Conservation (phyloP, 2,329 filamentous ascomycete species). For the Lachnellula occidentalis region DNA sequence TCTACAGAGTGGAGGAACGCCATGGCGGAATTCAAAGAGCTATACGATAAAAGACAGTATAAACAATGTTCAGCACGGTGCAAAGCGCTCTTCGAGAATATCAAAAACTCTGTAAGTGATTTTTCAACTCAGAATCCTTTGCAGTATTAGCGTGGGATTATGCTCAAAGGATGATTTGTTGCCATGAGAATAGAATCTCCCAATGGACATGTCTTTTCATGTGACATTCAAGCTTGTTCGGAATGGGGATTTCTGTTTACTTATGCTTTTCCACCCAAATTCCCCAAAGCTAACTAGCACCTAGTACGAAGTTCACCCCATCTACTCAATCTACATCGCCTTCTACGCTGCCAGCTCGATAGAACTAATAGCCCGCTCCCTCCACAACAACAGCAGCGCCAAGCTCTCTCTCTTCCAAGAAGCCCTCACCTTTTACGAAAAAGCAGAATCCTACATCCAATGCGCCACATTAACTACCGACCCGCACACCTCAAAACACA, state of each 20-base stretch:
- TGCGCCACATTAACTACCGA: slow-evolving; percentile 20
- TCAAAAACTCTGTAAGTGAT: slow-evolving; percentile 26
- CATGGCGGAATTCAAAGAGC: slow-evolving; percentile 27
- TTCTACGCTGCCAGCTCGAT: slow-evolving; percentile 29
- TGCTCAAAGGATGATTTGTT: too few relatives aligned
- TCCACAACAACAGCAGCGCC: slow-evolving; percentile 20
- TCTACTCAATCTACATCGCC: slow-evolving; percentile 28
- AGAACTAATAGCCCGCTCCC: slow-evolving; percentile 24
- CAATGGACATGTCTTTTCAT: too few relatives aligned
- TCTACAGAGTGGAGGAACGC: slow-evolving; percentile 24
- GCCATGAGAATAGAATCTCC: too few relatives aligned
- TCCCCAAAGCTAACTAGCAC: slow-evolving; percentile 3
- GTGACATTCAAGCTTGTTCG: too few relatives aligned
- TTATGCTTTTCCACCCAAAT: too few relatives aligned
- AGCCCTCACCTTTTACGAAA: slow-evolving; percentile 23
- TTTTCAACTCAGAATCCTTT: not conserved
- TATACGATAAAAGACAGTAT: slow-evolving; percentile 27
- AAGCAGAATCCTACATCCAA: slow-evolving; percentile 22
- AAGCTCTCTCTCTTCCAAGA: slow-evolving; percentile 29
- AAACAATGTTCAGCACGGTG: slow-evolving; percentile 28
- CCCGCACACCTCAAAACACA: slow-evolving; percentile 7
- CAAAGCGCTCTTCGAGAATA: slow-evolving; percentile 24
- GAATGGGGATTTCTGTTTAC: too few relatives aligned
- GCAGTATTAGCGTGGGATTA: too few relatives aligned
- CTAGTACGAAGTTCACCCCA: slow-evolving; percentile 23